A percentile compares a stretch with the other conserved stretches of the same genome.
These are phyloP conservation scores for Colletotrichum tabaci DNA, from an alignment of 2,329 filamentous ascomycete genomes.

Conservation along the genomic window DNA sequence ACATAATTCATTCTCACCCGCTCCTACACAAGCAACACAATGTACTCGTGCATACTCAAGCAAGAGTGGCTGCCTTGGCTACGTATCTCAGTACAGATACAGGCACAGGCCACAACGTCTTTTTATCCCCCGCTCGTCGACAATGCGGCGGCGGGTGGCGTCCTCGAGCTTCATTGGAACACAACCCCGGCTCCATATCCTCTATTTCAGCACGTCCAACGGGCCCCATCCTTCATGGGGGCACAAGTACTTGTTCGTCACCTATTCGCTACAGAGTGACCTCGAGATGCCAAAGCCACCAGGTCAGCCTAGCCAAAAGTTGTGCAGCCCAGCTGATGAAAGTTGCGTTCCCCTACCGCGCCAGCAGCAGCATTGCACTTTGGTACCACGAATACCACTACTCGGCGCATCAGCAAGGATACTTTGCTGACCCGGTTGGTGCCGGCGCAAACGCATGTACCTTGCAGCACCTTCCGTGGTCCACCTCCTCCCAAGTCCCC, in stretches of 20 bases:
- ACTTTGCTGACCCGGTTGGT: neutral
- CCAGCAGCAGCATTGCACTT: constrained; percentile 1
- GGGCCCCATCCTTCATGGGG: constrained; percentile 13
- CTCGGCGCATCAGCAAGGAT: neutral
- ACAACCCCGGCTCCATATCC: constrained; percentile 15
- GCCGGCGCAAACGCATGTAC: neutral
- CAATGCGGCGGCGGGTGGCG: neutral
- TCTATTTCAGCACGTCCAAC: constrained; percentile 26
- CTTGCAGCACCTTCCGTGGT: neutral
- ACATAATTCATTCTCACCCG: neutral
- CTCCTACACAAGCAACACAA: neutral
- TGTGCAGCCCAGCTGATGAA: constrained; percentile 25
- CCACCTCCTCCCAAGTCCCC: constrained; percentile 34
- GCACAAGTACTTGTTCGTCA: constrained; percentile 18
- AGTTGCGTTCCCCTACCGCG: constrained; percentile 2
- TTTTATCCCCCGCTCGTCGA: neutral
- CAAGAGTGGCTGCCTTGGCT: neutral
- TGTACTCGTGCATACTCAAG: neutral
- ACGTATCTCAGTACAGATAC: too few species aligned
- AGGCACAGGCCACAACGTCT: neutral
- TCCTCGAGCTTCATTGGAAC: constrained; percentile 27
- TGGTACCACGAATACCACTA: neutral
- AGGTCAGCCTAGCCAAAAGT: constrained; percentile 14
- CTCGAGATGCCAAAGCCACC: neutral
- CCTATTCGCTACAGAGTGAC: constrained; percentile 24